phyloP scores from a whole-genome alignment of 345 rosid species.

The Hibiscus trionum region DNA sequence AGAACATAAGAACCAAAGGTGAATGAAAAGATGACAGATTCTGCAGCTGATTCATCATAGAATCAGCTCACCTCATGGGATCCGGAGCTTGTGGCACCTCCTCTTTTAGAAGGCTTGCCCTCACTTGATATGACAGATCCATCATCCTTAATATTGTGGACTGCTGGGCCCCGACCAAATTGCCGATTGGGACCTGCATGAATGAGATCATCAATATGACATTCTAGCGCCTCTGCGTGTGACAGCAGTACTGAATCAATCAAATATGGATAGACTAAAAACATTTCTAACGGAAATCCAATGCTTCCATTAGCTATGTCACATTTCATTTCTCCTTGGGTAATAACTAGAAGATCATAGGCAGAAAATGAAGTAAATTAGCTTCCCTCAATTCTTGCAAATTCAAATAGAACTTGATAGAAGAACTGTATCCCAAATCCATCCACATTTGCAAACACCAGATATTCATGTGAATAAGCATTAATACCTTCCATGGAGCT shows the following conservation, averaged over 20 bases:
- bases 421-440: neutral
- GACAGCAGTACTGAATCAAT: neutral
- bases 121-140: constrained; percentile 26
- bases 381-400: neutral
- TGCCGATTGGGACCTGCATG: constrained; percentile 39
- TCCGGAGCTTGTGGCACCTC: constrained; percentile 44
- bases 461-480: neutral
- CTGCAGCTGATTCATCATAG: constrained; percentile 1
- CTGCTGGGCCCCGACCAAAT: constrained; percentile 28
- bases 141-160: constrained; percentile 15
- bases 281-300: constrained; percentile 33
- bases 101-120: constrained; percentile 55
- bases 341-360: constrained; percentile 21
- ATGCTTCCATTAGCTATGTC: constrained; percentile 6
- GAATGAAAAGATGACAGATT: neutral
- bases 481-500: constrained; percentile 29
- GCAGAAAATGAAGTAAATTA: constrained; percentile 11
- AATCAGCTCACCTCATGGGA: constrained; percentile 48
- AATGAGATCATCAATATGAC: neutral
- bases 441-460: neutral
- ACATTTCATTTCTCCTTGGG: constrained; percentile 32
- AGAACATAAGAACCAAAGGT: neutral
- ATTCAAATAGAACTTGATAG: constrained; percentile 1
- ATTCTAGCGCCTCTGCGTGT: neutral
- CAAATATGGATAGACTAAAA: constrained; percentile 24